Evolutionary conservation across 106 monocot genomes (phyloP), one percentile per base, ranked within the genome.

Genomic region (Acanthochlamys bracteata): DNA sequence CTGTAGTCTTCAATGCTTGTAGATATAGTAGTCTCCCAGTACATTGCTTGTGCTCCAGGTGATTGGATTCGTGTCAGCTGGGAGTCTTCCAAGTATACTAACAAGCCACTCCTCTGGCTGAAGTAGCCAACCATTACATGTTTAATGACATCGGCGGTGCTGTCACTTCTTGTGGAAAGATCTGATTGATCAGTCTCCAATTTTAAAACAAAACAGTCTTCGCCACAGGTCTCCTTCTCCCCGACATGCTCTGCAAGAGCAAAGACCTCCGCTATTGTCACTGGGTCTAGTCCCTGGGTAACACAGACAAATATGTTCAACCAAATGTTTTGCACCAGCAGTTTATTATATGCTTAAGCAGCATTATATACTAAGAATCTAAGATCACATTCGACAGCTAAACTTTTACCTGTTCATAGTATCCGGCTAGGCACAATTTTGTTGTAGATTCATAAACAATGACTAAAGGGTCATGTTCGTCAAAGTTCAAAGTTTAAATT

Each of bases 41-140:
- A 93, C 70, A 73, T 73, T 20, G 80, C 78, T 20, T 76, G 71
- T 0, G 66, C 52, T 4, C 88, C 93, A 0, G 75, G 79, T 40
- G 73, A 63, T 51, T 85, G 77, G 46, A 89, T 73, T 19, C 85
- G 70, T 9, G 78, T 89, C 65, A 89, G 59, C 40, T 93, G 93
- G 4, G 82, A 72, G 64, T 93, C 93, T 46, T 93, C 89, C 1
- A 93, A 77, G 40, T 75, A 64, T 7, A 83, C 78, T 19, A 93
- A 69, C 15, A 93, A 68, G 9, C 93, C 89, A 55, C 80, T 93
- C 17, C 75, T 78, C 68, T 89, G 85, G 80, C 93, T 89, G 69
- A 93, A 93, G 68, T 71, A 89, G 11, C 93, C 93, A 8, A 80
- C 23, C 89, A 89, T 83, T 1, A 68, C 66, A 41, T 93, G 93